phyloP scores from a whole-genome alignment of 208 protist genomes.

The Chromosphaera perkinsii region DNA sequence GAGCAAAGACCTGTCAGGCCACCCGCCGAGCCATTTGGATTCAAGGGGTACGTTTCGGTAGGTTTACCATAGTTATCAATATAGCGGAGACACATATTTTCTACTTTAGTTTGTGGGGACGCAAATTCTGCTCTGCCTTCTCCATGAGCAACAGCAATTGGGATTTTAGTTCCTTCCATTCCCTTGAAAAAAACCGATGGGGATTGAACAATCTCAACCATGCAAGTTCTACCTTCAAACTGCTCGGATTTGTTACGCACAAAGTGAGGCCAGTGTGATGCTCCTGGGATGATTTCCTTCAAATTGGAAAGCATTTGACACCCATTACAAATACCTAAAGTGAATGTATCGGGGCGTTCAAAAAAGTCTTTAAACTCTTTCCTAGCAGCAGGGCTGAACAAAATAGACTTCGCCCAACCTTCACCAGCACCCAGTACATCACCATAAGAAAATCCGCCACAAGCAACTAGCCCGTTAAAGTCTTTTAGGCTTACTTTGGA shows the following conservation, averaged over 20 bases:
- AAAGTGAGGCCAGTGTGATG: constrained; percentile 47
- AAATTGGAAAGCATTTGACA: constrained; percentile 58
- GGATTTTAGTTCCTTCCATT: constrained; percentile 33
- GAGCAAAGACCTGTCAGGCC: constrained; percentile 53
- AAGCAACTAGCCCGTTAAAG: constrained; percentile 53
- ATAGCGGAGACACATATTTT: constrained; percentile 46
- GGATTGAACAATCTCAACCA: constrained; percentile 44
- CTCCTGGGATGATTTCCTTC: constrained; percentile 33
- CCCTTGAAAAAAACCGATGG: constrained; percentile 41
- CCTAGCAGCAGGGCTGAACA: constrained; percentile 22
- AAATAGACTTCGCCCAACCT: constrained; percentile 54
- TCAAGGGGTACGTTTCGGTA: constrained; percentile 50
- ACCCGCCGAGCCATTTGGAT: constrained; percentile 59
- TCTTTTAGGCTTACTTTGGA: constrained; percentile 25
- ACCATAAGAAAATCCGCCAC: constrained; percentile 41
- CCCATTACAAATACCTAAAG: constrained; percentile 64
- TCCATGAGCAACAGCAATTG: constrained; percentile 52
- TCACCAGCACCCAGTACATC: constrained; percentile 56
- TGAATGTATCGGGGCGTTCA: constrained; percentile 52
- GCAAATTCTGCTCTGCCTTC: constrained; percentile 52
- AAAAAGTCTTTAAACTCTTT: constrained; percentile 48
- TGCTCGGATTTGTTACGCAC: constrained; percentile 52
- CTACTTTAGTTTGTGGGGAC: not conserved
- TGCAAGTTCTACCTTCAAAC: constrained; percentile 52
- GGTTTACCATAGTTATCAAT: constrained; percentile 44